Percentiles rank a stretch among this genome's conserved stretches.
Conservation (phyloP, 176 grass and related monocot genomes). For the Pharus latifolius region DNA sequence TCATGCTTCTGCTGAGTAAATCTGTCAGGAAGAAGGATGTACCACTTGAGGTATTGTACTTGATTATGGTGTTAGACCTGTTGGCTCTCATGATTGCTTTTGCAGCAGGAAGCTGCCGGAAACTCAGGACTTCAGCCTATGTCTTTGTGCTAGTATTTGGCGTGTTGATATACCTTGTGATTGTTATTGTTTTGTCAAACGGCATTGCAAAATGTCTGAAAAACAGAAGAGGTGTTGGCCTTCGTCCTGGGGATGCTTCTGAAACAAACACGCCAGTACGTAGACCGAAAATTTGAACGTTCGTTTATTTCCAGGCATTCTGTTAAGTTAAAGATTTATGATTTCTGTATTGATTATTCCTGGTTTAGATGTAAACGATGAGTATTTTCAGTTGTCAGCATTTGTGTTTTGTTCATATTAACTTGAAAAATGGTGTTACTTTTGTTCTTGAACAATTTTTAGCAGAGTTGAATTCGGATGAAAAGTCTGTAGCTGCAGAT, state of each 20-base stretch:
- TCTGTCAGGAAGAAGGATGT: conserved; percentile 12
- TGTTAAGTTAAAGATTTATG: too few species aligned
- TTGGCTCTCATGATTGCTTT: conserved; percentile 33
- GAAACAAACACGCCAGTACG: neutral
- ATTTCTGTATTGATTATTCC: too few species aligned
- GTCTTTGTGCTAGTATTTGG: conserved; percentile 17
- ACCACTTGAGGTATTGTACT: conserved; percentile 9
- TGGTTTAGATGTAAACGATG: neutral
- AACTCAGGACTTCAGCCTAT: conserved; percentile 27
- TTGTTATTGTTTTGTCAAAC: neutral
- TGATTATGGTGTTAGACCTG: conserved; percentile 36
- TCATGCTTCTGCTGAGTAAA: conserved; percentile 36
- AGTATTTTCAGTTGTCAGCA: neutral
- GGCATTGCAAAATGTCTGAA: neutral
- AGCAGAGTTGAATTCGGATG: neutral
- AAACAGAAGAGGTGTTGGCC: neutral
- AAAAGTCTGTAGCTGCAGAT: neutral
- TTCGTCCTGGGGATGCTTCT: neutral
- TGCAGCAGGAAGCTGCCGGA: conserved; percentile 45
- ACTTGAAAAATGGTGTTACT: neutral
- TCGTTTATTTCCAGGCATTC: neutral
- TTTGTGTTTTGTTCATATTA: neutral
- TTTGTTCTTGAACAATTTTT: neutral
- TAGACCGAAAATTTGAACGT: neutral
- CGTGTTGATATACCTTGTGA: conserved; percentile 15